Percentiles rank a stretch among this genome's conserved stretches.
Conservation (phyloP, 2,329 filamentous ascomycete genomes). For the Ceratocystis huliohia region DNA sequence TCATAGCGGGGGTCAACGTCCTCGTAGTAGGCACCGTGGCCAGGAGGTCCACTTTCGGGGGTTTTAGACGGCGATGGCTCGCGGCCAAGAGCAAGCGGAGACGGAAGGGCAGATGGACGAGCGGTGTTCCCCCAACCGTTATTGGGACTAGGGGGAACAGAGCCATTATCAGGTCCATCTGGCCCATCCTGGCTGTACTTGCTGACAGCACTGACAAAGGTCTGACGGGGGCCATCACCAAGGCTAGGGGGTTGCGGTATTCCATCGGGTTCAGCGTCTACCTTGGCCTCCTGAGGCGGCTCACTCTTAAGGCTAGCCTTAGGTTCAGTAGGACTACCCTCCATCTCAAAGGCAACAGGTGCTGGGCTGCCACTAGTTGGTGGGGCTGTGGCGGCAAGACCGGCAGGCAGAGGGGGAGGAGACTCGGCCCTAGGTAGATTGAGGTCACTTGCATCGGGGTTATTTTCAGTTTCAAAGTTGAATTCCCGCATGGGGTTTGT, state of each 20-base stretch:
- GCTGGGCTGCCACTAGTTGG: conserved; percentile 1
- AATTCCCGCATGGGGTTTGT: conserved; percentile 13
- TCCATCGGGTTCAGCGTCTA: conserved; percentile 58
- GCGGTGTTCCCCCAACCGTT: conserved; percentile 26
- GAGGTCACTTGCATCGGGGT: conserved; percentile 28
- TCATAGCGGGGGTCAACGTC: conserved; percentile 84
- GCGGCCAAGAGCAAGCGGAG: conserved; percentile 27
- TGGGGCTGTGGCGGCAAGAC: conserved; percentile 43
- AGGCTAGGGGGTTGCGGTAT: conserved; percentile 53
- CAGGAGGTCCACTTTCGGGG: conserved; percentile 25
- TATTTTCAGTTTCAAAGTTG: conserved; percentile 32
- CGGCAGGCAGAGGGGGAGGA: conserved; percentile 46
- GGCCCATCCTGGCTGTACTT: conserved; percentile 52
- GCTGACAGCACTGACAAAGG: conserved; percentile 53
- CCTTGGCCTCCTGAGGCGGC: background rate
- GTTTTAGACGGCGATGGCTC: background rate
- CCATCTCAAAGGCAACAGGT: conserved; percentile 53
- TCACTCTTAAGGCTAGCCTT: background rate
- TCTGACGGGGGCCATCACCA: conserved; percentile 25
- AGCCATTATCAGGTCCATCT: background rate
- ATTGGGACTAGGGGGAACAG: background rate
- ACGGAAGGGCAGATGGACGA: conserved; percentile 30
- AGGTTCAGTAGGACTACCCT: conserved; percentile 36
- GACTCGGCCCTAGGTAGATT: conserved; percentile 48
- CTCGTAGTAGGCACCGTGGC: conserved; percentile 61